Evolutionary conservation across 768 basidiomycete genomes (phyloP).

Genomic region (Leccinum aurantiacum): DNA sequence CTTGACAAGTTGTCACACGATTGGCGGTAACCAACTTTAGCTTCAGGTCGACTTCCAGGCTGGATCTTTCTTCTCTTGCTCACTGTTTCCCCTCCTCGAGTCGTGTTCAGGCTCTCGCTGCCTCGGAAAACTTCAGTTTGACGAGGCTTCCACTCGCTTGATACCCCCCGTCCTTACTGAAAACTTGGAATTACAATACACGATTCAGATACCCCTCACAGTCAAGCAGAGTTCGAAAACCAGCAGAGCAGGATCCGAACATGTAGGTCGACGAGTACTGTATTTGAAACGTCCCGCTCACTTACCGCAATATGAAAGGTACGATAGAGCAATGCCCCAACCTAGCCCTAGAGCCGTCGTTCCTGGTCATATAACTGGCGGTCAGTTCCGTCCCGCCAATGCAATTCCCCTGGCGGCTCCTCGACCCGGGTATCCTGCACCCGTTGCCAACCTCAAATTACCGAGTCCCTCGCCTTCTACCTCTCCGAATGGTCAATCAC

Average conservation of each 20-base stretch:
- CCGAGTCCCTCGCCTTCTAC: conserved; percentile 47
- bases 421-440: conserved; percentile 71
- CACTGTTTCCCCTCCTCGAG: conserved; percentile 7
- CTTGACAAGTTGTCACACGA: conserved; percentile 17
- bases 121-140: conserved; percentile 18
- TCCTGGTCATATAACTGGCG: conserved; percentile 44
- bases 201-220: conserved; percentile 33
- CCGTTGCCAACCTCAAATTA: conserved; percentile 63
- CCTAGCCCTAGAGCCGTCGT: conserved; percentile 57
- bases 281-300: conserved; percentile 6
- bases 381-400: conserved; percentile 29
- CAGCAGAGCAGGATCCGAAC: conserved; percentile 51
- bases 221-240: conserved; percentile 37
- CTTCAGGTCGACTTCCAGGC: neutral
- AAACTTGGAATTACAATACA: conserved; percentile 4
- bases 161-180: conserved; percentile 14
- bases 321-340: conserved; percentile 55
- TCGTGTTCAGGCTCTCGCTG: conserved; percentile 21
- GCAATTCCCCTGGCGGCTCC: conserved; percentile 61
- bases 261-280: conserved; percentile 48
- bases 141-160: conserved; percentile 34
- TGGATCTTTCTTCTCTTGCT: conserved; percentile 1
- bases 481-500: conserved; percentile 28
- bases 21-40: conserved; percentile 19
- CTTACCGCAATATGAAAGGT: conserved; percentile 40